Conservation (phyloP, 306 rosid genomes). For the Erythrophleum fordii region DNA sequence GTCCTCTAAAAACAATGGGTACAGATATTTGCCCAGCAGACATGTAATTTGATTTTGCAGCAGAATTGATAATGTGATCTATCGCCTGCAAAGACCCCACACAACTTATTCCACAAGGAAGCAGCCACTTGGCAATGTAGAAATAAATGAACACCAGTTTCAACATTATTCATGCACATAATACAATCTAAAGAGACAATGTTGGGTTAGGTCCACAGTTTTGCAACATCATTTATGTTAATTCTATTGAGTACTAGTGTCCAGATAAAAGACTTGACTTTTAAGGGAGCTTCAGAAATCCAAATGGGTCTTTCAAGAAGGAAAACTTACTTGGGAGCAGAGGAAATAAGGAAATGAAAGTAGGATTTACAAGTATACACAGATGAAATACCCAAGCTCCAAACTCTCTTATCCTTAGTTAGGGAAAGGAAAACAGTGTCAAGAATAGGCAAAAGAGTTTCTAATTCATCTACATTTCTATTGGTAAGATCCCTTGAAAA, state of each 20-base stretch:
- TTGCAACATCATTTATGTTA: neutral
- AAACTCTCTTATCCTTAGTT: neutral
- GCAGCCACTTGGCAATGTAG: neutral
- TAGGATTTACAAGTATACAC: neutral
- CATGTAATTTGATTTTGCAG: constrained; percentile 97
- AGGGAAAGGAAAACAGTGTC: neutral
- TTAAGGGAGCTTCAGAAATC: neutral
- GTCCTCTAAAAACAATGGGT: constrained; percentile 98
- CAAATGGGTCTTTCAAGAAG: neutral
- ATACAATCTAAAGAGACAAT: neutral
- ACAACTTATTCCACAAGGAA: neutral
- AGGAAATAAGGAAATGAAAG: neutral
- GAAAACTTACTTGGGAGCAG: neutral
- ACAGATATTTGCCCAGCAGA: constrained; percentile 93
- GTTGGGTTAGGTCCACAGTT: neutral
- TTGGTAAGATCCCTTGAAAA: neutral
- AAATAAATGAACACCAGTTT: neutral
- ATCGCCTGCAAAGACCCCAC: constrained; percentile 66
- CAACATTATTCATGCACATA: neutral
- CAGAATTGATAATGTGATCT: constrained; percentile 98
- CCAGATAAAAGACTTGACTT: neutral
- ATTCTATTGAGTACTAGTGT: neutral
- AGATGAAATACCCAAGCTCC: neutral
- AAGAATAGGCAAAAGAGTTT: neutral
- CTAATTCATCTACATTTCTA: neutral